phyloP scores from a whole-genome alignment of 371 early-diverging fungal genomes.

The Mortierella sp. region DNA sequence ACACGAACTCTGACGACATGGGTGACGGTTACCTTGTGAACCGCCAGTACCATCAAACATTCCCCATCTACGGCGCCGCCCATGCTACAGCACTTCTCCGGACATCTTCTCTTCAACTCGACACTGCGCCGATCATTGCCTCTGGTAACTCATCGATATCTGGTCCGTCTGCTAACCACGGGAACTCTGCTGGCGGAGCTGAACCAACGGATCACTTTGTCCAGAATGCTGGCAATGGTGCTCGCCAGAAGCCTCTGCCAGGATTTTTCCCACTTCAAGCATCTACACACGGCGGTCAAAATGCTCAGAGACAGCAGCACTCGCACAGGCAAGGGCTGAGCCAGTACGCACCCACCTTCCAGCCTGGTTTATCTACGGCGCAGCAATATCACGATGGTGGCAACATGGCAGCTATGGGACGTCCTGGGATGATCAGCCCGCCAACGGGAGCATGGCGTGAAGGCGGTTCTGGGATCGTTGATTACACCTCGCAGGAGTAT shows the following conservation, averaged over 20 bases:
- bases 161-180: not conserved
- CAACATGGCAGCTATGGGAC: constrained; percentile 14
- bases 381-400: constrained; percentile 2
- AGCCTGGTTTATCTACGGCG: constrained; percentile 4
- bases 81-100: constrained; percentile 1
- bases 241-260: not conserved
- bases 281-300: not conserved
- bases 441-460: constrained; percentile 22
- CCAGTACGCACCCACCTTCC: constrained; percentile 16
- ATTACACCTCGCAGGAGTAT: not conserved
- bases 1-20: constrained; percentile 1
- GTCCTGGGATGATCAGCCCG: constrained; percentile 7
- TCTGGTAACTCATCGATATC: not conserved
- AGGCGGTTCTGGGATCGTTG: not conserved
- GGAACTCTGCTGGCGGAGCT: not conserved
- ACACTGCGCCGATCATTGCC: not conserved
- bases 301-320: constrained; percentile 5
- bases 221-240: not conserved
- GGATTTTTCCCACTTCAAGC: constrained; percentile 8
- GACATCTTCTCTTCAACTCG: constrained; percentile 3
- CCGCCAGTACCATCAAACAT: constrained; percentile 12
- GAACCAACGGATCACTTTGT: not conserved
- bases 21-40: constrained; percentile 8
- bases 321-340: constrained; percentile 1
- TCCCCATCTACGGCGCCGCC: constrained; percentile 4